Evolutionary conservation across 768 basidiomycete species (phyloP).

Genomic region (Dioszegia aurantiaca): DNA sequence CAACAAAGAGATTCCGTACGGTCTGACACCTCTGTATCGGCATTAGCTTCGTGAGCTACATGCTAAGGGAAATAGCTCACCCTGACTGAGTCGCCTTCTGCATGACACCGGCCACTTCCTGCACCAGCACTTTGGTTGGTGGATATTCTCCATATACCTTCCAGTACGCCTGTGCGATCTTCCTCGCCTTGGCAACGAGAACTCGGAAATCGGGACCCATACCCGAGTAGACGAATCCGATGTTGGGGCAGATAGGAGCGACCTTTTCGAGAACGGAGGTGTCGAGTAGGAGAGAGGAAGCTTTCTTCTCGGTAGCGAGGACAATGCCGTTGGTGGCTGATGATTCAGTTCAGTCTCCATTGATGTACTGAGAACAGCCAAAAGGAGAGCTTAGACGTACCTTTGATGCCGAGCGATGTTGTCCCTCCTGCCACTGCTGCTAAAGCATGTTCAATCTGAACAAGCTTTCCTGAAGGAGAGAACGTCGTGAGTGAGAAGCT

Average conservation of each 20-base stretch:
- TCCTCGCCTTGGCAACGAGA: conserved; percentile 86
- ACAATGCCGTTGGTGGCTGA: conserved; percentile 98
- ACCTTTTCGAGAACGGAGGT: conserved; percentile 98
- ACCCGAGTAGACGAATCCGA: conserved; percentile 98
- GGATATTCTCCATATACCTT: conserved; percentile 99
- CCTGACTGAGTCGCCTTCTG: conserved; percentile 98
- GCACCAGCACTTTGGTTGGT: conserved; percentile 89
- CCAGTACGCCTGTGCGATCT: conserved; percentile 99
- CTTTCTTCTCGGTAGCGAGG: conserved; percentile 98
- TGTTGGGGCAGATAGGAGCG: conserved; percentile 94
- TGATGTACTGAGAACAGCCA: background rate
- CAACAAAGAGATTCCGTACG: conserved; percentile 95
- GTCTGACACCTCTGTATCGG: conserved; percentile 78
- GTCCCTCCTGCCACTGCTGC: conserved; percentile 94
- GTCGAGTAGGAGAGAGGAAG: conserved; percentile 94
- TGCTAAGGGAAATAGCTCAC: no score
- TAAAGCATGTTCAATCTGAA: conserved; percentile 99
- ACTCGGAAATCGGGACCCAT: conserved; percentile 99
- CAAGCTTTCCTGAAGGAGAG: conserved; percentile 94
- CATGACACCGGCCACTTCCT: conserved; percentile 97
- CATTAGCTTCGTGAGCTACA: conserved; percentile 5
- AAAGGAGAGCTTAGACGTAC: conserved; percentile 55
- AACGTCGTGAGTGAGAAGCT: conserved; percentile 99
- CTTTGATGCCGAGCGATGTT: conserved; percentile 97
- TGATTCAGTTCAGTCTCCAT: conserved; percentile 1